phyloP scores from a whole-genome alignment of 257 asterid species.

The Fraxinus pennsylvanica region DNA sequence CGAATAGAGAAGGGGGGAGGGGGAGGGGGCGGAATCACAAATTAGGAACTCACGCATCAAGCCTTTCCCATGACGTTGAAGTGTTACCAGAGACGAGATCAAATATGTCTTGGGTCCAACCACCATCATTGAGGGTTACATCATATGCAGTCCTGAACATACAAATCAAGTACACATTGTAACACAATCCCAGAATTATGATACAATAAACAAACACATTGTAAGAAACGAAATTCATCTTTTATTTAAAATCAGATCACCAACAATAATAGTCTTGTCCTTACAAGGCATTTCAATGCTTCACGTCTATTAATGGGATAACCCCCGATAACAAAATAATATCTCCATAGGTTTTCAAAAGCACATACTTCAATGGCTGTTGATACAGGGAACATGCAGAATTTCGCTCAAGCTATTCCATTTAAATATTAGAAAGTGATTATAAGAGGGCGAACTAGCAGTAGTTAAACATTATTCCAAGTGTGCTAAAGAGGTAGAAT shows the following conservation, averaged over 20 bases:
- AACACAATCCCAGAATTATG: conserved; percentile 5
- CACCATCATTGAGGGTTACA: conserved; percentile 70
- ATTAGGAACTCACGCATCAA: conserved; percentile 71
- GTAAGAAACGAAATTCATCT: not conserved
- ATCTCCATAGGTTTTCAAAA: not conserved
- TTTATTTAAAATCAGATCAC: conserved; percentile 18
- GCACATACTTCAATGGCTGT: not conserved
- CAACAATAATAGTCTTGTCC: not conserved
- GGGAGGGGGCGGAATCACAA: not conserved
- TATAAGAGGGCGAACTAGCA: not conserved
- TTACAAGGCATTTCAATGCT: not conserved
- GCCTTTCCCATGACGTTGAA: conserved; percentile 88
- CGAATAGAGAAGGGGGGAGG: no score
- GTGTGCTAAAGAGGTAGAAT: not conserved
- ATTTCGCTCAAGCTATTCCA: not conserved
- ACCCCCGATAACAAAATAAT: not conserved
- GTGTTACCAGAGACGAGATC: conserved; percentile 70
- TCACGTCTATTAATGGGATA: not conserved
- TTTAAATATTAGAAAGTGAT: not conserved
- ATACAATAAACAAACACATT: not conserved
- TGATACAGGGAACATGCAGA: not conserved
- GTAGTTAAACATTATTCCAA: not conserved
- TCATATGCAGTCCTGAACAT: conserved; percentile 83
- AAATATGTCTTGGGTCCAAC: conserved; percentile 73
- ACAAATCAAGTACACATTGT: conserved; percentile 16